Conservation (phyloP, 2,329 filamentous ascomycete genomes). For the Microascus cirrosus region DNA sequence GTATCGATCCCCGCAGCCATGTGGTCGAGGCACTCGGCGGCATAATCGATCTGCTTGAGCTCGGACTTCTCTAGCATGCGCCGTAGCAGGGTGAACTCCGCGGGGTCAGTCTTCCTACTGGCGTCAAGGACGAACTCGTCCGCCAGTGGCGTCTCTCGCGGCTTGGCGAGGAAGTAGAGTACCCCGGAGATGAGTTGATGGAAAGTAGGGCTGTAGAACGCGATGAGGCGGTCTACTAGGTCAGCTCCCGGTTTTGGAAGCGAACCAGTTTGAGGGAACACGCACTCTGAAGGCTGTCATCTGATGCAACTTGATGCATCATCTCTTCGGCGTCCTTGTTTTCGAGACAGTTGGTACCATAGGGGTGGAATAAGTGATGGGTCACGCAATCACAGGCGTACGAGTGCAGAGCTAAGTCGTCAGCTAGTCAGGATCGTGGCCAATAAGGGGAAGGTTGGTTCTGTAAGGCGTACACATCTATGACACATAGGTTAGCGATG, state of each 20-base stretch:
- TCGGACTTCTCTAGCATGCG: constrained; percentile 41
- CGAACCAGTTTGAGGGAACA: constrained; percentile 2
- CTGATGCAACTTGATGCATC: constrained; percentile 58
- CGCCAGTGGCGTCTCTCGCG: constrained; percentile 46
- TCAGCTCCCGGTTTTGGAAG: not conserved
- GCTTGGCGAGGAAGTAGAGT: constrained; percentile 37
- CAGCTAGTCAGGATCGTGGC: not conserved
- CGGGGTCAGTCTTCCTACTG: constrained; percentile 30
- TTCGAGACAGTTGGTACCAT: constrained; percentile 49
- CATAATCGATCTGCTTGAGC: constrained; percentile 42
- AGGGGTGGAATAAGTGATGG: constrained; percentile 58
- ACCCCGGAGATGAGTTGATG: constrained; percentile 33
- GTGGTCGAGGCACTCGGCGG: constrained; percentile 60
- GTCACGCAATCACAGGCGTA: constrained; percentile 61
- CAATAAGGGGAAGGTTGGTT: not conserved
- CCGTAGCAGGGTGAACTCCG: constrained; percentile 45
- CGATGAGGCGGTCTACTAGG: constrained; percentile 43
- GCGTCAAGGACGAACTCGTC: constrained; percentile 47
- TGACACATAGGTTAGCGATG: constrained; percentile 1
- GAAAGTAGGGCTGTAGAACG: constrained; percentile 43
- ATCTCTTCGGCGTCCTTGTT: constrained; percentile 45
- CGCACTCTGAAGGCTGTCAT: constrained; percentile 56
- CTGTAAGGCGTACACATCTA: constrained; percentile 8
- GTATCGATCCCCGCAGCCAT: constrained; percentile 65
- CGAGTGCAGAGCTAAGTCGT: constrained; percentile 37